Evolutionary conservation across 768 basidiomycete genomes (phyloP).

Genomic region (Brasilioporus rufonigricans): DNA sequence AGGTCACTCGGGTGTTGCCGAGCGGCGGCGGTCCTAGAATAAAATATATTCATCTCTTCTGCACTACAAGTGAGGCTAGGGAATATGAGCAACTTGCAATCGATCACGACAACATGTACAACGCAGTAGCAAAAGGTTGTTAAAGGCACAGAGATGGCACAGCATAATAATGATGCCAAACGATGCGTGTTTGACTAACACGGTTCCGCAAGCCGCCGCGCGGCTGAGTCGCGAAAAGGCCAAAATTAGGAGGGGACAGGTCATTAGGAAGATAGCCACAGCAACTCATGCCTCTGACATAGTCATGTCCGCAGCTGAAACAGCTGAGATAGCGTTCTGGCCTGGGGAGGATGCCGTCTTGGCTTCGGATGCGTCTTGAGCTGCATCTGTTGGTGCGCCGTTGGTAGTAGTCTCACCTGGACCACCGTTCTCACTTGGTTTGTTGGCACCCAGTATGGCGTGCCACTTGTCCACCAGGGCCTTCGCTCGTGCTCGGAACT

Average conservation of each 20-base stretch:
- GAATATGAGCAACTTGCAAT: constrained; percentile 28
- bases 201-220: constrained; percentile 7
- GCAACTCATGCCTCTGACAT: constrained; percentile 38
- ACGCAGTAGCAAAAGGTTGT: constrained; percentile 17
- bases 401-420: constrained; percentile 23
- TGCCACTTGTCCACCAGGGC: constrained; percentile 49
- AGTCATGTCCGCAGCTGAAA: constrained; percentile 37
- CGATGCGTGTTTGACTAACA: constrained; percentile 21
- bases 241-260: constrained; percentile 15
- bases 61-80: constrained; percentile 18
- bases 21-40: not conserved
- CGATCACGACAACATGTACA: constrained; percentile 31
- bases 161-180: constrained; percentile 21
- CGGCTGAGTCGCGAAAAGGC: constrained; percentile 10
- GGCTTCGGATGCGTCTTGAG: constrained; percentile 16
- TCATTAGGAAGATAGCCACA: constrained; percentile 11
- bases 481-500: constrained; percentile 49
- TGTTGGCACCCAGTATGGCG: constrained; percentile 34
- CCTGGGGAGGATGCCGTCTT: constrained; percentile 22
- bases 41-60: constrained; percentile 17
- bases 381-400: constrained; percentile 22
- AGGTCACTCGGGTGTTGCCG: constrained; percentile 4
- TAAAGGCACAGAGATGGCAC: constrained; percentile 23
- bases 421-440: constrained; percentile 30
- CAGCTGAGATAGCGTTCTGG: constrained; percentile 30